Percentiles rank a stretch among this genome's conserved stretches.
Evolutionary conservation across 2,329 filamentous ascomycete species (phyloP).

Genomic region (Hymenoscyphus salicellus): DNA sequence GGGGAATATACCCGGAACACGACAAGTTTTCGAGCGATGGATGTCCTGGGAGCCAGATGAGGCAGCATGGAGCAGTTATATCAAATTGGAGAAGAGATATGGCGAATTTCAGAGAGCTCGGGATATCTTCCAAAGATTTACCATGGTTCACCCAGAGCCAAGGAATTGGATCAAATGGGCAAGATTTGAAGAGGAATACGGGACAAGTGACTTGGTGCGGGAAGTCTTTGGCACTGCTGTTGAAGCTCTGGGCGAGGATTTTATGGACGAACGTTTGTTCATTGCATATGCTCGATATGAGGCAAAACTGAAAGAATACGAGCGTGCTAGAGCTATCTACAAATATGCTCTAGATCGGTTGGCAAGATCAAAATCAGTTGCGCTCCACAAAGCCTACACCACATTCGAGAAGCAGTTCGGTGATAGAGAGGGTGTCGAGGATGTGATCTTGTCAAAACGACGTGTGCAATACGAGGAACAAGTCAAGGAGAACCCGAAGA

Average conservation of each 20-base stretch:
- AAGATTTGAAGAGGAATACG: conserved; percentile 92
- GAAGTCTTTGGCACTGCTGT: conserved; percentile 89
- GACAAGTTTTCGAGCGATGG: conserved; percentile 96
- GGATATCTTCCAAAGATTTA: conserved; percentile 85
- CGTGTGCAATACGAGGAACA: conserved; percentile 92
- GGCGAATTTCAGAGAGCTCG: conserved; percentile 87
- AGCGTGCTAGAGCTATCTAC: conserved; percentile 90
- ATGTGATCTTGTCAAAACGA: conserved; percentile 92
- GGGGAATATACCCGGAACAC: conserved; percentile 85
- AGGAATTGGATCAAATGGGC: conserved; percentile 99
- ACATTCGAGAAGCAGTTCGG: conserved; percentile 98
- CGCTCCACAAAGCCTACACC: conserved; percentile 89
- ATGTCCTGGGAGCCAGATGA: conserved; percentile 98
- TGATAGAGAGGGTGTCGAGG: conserved; percentile 87
- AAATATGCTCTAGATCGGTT: conserved; percentile 93
- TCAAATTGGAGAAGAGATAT: conserved; percentile 95
- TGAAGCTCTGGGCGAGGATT: conserved; percentile 87
- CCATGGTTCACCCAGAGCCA: conserved; percentile 87
- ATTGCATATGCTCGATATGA: conserved; percentile 95
- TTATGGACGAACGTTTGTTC: conserved; percentile 94
- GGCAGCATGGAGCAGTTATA: conserved; percentile 91
- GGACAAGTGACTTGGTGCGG: conserved; percentile 84
- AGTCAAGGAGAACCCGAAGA: conserved; percentile 88
- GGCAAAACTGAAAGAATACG: conserved; percentile 90
- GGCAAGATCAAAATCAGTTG: conserved; percentile 78